Evolutionary conservation across 306 rosid genomes (phyloP).

Genomic region (Begonia fuchsioides): DNA sequence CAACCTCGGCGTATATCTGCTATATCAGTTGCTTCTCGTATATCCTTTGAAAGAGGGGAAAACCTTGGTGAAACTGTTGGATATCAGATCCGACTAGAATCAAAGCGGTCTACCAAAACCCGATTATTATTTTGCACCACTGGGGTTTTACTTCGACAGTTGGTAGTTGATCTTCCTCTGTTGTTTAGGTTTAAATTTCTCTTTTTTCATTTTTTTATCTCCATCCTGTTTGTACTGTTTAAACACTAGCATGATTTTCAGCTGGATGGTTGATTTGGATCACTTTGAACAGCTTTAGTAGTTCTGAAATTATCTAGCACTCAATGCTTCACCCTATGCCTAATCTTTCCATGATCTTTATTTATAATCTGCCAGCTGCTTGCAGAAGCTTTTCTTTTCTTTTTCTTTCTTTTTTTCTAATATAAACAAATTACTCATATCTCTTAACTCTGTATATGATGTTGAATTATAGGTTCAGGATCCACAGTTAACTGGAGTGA

Average conservation of each 20-base stretch:
- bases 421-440: too few relatives aligned
- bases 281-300: too few relatives aligned
- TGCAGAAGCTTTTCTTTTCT: too few relatives aligned
- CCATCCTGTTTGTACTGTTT: too few relatives aligned
- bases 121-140: constrained; percentile 87
- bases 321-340: too few relatives aligned
- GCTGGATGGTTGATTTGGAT: too few relatives aligned
- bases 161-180: constrained; percentile 38
- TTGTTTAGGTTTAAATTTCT: neutral
- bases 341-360: too few relatives aligned
- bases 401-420: too few relatives aligned
- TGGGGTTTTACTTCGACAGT: constrained; percentile 81
- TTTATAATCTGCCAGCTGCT: too few relatives aligned
- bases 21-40: constrained; percentile 86
- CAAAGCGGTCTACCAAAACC: constrained; percentile 70
- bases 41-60: constrained; percentile 88
- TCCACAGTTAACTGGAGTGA: constrained; percentile 64
- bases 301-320: too few relatives aligned
- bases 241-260: too few relatives aligned
- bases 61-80: constrained; percentile 82
- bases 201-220: neutral
- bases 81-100: constrained; percentile 87
- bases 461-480: constrained; percentile 66
- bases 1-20: constrained; percentile 99
- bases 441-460: neutral